Percentiles rank a stretch among this genome's conserved stretches.
phyloP scores from a whole-genome alignment of 2,329 filamentous ascomycete species.

The Xylaria sp. region DNA sequence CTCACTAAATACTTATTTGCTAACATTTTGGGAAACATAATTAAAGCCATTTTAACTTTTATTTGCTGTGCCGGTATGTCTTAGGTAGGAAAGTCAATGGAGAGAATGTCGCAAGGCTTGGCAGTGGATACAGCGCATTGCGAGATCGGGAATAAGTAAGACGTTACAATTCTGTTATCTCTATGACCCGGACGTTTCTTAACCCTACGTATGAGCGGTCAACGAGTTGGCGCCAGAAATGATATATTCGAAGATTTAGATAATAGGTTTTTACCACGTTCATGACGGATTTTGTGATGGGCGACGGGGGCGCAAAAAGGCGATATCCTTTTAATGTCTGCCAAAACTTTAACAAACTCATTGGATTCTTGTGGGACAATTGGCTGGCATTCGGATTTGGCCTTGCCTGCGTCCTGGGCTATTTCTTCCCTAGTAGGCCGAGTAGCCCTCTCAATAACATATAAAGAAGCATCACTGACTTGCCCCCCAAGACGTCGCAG shows the following conservation, averaged over 20 bases:
- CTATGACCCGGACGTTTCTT: neutral
- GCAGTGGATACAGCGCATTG: constrained; percentile 11
- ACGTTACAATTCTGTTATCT: constrained; percentile 18
- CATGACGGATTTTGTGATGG: constrained; percentile 5
- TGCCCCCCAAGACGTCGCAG: constrained; percentile 47
- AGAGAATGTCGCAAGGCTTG: constrained; percentile 10
- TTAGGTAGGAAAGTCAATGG: neutral
- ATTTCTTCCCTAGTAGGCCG: constrained; percentile 49
- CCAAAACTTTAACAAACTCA: constrained; percentile 17
- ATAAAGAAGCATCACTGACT: constrained; percentile 9
- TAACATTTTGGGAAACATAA: no score
- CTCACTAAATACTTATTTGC: no score
- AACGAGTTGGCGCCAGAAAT: neutral
- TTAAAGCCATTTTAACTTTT: neutral
- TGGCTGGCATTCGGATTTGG: constrained; percentile 38
- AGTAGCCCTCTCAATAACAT: neutral
- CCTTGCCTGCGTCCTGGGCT: constrained; percentile 35
- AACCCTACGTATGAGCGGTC: neutral
- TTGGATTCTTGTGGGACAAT: constrained; percentile 32
- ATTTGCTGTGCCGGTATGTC: neutral
- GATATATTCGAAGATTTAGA: neutral
- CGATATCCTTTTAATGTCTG: constrained; percentile 1
- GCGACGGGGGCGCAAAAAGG: neutral
- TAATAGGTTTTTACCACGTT: neutral
- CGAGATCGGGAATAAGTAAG: constrained; percentile 20